Conservation (phyloP, 495 filamentous ascomycete species). For the Cenococcum geophilum region DNA sequence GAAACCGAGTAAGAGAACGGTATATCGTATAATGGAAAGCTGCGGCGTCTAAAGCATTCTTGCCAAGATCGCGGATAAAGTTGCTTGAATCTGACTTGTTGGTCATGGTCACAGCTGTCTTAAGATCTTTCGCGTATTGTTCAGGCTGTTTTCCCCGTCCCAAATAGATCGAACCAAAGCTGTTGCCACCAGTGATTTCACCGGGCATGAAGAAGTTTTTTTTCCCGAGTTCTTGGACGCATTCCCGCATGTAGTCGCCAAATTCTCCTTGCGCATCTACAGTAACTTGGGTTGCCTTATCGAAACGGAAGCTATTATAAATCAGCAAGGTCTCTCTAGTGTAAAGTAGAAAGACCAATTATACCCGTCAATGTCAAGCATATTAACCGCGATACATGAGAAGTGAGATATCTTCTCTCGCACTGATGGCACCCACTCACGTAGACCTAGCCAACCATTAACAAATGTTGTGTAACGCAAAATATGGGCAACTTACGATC, state of each 20-base stretch:
- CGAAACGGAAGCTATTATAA: slow-evolving; percentile 38
- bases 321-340: neutral
- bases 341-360: neutral
- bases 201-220: slow-evolving; percentile 47
- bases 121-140: slow-evolving; percentile 43
- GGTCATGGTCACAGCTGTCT: slow-evolving; percentile 40
- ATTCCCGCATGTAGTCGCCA: slow-evolving; percentile 41
- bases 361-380: slow-evolving; percentile 46
- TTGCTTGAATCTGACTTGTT: slow-evolving; percentile 46
- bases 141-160: slow-evolving; percentile 57
- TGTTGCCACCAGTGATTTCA: slow-evolving; percentile 44
- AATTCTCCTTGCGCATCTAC: slow-evolving; percentile 45
- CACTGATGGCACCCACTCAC: slow-evolving; percentile 63
- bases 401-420: slow-evolving; percentile 53
- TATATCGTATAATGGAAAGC: slow-evolving; percentile 70
- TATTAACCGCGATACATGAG: slow-evolving; percentile 46
- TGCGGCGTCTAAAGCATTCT: slow-evolving; percentile 57
- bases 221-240: slow-evolving; percentile 42
- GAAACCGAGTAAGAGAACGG: slow-evolving; percentile 57
- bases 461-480: neutral
- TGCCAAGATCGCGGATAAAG: slow-evolving; percentile 52
- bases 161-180: slow-evolving; percentile 59
- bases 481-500: slow-evolving; percentile 43
- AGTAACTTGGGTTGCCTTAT: slow-evolving; percentile 46
- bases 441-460: slow-evolving; percentile 36